Evolutionary conservation across 805 yeast species (phyloP), one percentile per base, ranked within the genome.

Genomic region (Candida pseudoglaebosa): DNA sequence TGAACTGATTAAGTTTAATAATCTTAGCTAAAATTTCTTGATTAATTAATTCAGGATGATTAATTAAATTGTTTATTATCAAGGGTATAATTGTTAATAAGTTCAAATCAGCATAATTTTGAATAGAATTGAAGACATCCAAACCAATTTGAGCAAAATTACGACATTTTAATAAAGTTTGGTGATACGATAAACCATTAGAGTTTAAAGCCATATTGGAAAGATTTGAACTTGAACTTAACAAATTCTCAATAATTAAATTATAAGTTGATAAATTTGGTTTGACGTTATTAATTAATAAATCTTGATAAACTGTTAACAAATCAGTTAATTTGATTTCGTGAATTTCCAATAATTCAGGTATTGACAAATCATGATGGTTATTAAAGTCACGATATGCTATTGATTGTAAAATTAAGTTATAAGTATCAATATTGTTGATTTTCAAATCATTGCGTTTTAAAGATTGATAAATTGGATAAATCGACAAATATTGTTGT

Each of bases 231-330:
- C 75, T 40, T 51, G 81, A 79, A 28, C 62, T 59, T 37, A 82
- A 63, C 19, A 84, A 62, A 21, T 75, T 70, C 16, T 61, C 58
- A 33, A 84, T 62, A 4, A 75, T 55, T 1, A 62, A 54, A 48
- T 74, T 65, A 56, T 77, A 83, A 5, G 85, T 81, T 14, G 62
- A 64, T 30, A 55, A 50, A 18, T 72, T 67, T 13, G 93, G 93
- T 52, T 76, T 80, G 17, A 73, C 24, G 9, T 36, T 43, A 13
- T 34, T 28, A 4, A 40, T 52, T 28, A 84, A 65, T 53, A 82
- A 61, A 49, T 82, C 89, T 36, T 84, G 84, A 53, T 84, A 84
- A 24, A 82, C 78, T 15, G 78, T 80, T 45, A 84, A 61, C 41
- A 84, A 55, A 38, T 73, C 76, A 2, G 85, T 82, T 54, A 84